Conservation (phyloP, 73 alveolate genomes). For the Tetrahymena borealis region DNA sequence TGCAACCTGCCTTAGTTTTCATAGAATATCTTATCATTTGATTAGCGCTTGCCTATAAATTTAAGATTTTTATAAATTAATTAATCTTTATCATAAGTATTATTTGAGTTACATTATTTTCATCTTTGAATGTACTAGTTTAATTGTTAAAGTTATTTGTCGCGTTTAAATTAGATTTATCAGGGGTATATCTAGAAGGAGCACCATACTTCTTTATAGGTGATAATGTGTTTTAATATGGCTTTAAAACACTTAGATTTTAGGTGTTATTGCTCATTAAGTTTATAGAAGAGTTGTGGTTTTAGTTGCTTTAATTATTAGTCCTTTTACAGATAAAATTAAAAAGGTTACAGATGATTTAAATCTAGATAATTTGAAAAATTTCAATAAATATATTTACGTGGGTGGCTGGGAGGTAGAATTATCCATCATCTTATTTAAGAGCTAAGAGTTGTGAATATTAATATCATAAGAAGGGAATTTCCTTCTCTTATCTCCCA, state of each 20-base stretch:
- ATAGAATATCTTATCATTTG: neutral
- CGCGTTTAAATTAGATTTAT: neutral
- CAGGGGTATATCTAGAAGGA: neutral
- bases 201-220: neutral
- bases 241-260: neutral
- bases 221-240: neutral
- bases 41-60: slow-evolving; percentile 11
- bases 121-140: neutral
- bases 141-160: neutral
- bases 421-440: neutral
- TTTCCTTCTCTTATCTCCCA: neutral
- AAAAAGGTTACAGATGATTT: too few species aligned
- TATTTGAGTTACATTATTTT: neutral
- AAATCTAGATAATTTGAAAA: too few species aligned
- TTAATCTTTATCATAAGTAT: neutral
- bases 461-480: neutral
- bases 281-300: neutral
- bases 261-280: neutral
- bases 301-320: neutral
- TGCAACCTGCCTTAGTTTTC: slow-evolving; percentile 36
- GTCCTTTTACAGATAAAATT: too few species aligned
- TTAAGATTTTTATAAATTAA: neutral
- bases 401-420: neutral
- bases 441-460: neutral
- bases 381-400: neutral